Conservation (phyloP, 2,329 filamentous ascomycete species). For the Ophiognomonia clavigignenti-juglandacearum region DNA sequence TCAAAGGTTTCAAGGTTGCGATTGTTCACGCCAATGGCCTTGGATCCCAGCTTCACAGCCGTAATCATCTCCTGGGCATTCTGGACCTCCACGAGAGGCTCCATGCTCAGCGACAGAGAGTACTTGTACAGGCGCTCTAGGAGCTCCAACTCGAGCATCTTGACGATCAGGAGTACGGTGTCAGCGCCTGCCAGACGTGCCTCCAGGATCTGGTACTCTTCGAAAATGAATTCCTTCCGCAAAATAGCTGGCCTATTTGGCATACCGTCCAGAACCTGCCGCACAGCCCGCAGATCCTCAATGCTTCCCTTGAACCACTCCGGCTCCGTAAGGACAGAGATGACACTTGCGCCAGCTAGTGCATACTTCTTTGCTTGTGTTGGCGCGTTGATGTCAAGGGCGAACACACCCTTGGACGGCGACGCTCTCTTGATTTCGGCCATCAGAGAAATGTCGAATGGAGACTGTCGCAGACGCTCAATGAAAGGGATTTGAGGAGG, state of each 20-base stretch:
- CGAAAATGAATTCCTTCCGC: constrained; percentile 95
- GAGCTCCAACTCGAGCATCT: constrained; percentile 80
- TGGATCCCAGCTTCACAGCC: constrained; percentile 79
- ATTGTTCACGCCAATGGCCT: constrained; percentile 97
- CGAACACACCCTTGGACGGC: constrained; percentile 93
- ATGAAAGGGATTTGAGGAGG: constrained; percentile 81
- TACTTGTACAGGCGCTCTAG: constrained; percentile 81
- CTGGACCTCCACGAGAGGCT: constrained; percentile 95
- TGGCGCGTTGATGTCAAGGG: constrained; percentile 79
- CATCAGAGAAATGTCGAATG: constrained; percentile 88
- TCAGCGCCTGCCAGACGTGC: constrained; percentile 89
- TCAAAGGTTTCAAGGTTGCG: constrained; percentile 94
- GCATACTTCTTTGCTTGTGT: constrained; percentile 89
- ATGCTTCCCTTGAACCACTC: constrained; percentile 99
- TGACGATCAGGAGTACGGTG: constrained; percentile 92
- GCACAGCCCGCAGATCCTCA: constrained; percentile 82
- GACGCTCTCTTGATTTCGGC: constrained; percentile 97
- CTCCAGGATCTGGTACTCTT: constrained; percentile 97
- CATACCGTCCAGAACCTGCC: constrained; percentile 85
- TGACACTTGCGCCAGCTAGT: constrained; percentile 88
- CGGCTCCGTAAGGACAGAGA: constrained; percentile 96
- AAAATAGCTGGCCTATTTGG: constrained; percentile 87
- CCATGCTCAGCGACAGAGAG: constrained; percentile 88
- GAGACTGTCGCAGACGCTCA: constrained; percentile 71
- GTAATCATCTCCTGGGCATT: constrained; percentile 88